Conservation (phyloP, 1,139 yeast species). For the Lodderomyces metapsilosis region DNA sequence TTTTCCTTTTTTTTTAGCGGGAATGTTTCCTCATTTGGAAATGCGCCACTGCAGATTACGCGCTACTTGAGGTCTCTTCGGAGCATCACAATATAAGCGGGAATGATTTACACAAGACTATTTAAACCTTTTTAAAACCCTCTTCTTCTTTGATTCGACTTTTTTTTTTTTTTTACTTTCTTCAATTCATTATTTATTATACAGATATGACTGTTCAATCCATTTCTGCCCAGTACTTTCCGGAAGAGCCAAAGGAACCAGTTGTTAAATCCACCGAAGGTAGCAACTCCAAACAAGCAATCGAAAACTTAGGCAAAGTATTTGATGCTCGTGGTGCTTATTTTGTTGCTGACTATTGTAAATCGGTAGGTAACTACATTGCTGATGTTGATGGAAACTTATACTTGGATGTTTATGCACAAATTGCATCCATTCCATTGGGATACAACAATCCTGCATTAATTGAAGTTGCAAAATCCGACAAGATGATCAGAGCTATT, state of each 20-base stretch:
- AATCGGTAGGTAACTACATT: constrained; percentile 69
- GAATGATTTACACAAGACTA: background rate
- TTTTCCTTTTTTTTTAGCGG: background rate
- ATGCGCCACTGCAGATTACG: background rate
- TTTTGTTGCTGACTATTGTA: constrained; percentile 66
- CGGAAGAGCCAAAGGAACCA: constrained; percentile 67
- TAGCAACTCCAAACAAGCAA: constrained; percentile 49
- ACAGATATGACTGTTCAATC: constrained; percentile 25
- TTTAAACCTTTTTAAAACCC: constrained; percentile 1
- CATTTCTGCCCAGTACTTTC: constrained; percentile 54
- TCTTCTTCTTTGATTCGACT: background rate
- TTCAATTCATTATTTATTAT: background rate
- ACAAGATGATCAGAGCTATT: constrained; percentile 63
- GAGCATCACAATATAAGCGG: background rate
- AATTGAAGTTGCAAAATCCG: constrained; percentile 59
- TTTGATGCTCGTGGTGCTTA: constrained; percentile 68
- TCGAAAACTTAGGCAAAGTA: constrained; percentile 49
- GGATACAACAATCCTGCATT: constrained; percentile 79
- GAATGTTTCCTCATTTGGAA: background rate
- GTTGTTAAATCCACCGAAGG: constrained; percentile 51
- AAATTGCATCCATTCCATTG: constrained; percentile 73
- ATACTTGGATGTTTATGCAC: constrained; percentile 70
- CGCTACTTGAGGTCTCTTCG: background rate
- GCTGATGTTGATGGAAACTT: constrained; percentile 71
- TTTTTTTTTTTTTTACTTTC: too few species aligned